Evolutionary conservation across 1,284 basidiomycete species (phyloP).

Genomic region (Ceratobasidium papillatum): DNA sequence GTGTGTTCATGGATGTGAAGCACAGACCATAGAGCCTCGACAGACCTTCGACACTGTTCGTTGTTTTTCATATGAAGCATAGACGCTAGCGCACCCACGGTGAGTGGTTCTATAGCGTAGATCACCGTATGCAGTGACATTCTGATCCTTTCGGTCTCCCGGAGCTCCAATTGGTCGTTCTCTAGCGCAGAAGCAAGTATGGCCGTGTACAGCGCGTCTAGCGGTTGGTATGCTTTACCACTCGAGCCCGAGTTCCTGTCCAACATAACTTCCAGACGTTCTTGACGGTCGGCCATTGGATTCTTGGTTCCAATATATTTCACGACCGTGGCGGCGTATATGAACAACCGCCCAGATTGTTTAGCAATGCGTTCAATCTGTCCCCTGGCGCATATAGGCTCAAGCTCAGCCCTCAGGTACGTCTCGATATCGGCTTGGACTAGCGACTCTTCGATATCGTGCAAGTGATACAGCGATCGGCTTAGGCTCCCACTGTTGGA

Average conservation of each 20-base stretch:
- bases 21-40: not conserved
- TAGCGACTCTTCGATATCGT: constrained; percentile 16
- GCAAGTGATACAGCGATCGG: not conserved
- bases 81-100: not conserved
- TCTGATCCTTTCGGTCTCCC: not conserved
- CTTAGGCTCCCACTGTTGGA: too few species aligned
- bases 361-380: not conserved
- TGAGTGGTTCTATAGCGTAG: not conserved
- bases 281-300: not conserved
- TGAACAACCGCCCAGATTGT: not conserved
- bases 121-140: not conserved
- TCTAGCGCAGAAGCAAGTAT: not conserved
- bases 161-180: not conserved
- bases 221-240: not conserved
- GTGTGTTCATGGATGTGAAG: not conserved
- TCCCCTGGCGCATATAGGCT: not conserved
- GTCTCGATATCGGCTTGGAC: constrained; percentile 14
- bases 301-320: not conserved
- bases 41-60: not conserved
- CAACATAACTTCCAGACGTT: not conserved
- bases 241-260: not conserved
- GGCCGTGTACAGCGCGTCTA: constrained; percentile 11
- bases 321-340: constrained; percentile 5
- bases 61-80: not conserved
- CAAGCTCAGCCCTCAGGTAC: not conserved